Evolutionary conservation across 371 early-diverging fungal species (phyloP).

Genomic region (Zopfochytrium polystomum): DNA sequence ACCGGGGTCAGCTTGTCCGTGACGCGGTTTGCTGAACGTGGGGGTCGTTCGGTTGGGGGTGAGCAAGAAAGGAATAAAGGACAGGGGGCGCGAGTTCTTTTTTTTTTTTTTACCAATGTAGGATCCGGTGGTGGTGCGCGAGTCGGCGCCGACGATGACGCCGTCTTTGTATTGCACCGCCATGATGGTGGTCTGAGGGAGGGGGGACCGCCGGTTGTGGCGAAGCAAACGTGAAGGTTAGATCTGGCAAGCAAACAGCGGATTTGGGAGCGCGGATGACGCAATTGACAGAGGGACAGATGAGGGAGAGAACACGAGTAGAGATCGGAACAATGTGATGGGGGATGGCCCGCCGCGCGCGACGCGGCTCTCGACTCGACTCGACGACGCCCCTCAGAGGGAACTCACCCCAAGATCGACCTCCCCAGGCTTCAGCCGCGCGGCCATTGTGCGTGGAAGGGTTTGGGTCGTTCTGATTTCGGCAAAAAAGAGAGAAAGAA

Average conservation of each 20-base stretch:
- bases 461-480: no score
- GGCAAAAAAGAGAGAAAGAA: no score
- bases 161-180: constrained; percentile 94
- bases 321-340: no score
- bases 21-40: constrained; percentile 75
- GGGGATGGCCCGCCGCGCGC: no score
- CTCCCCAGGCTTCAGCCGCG: constrained; percentile 91
- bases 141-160: constrained; percentile 98
- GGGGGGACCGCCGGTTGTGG: neutral
- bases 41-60: neutral
- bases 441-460: no score
- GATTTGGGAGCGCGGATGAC: no score
- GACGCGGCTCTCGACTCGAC: no score
- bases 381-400: no score
- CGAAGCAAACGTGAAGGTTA: neutral
- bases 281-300: no score
- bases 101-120: constrained; percentile 92
- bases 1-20: constrained; percentile 98
- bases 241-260: no score
- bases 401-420: constrained; percentile 85
- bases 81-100: neutral
- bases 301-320: no score
- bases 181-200: constrained; percentile 97
- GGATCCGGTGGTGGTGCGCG: no score
- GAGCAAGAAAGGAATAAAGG: neutral